phyloP scores from a whole-genome alignment of 352 stramenopile species.

The Phytophthora citrophthora region DNA sequence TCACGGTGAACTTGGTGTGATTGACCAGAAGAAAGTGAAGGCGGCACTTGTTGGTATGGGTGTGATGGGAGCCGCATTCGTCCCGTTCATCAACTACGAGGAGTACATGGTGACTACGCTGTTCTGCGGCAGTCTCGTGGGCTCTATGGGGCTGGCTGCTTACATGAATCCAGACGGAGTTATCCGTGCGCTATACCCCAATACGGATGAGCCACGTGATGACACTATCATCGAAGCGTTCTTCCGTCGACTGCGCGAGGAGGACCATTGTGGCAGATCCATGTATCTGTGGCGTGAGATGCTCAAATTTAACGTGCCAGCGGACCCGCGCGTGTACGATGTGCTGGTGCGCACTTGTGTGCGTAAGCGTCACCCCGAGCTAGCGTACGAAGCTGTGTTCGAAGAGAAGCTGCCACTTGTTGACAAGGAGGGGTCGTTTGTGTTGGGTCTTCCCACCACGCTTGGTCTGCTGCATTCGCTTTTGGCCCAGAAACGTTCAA shows the following conservation, averaged over 20 bases:
- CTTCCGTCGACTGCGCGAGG: conserved; percentile 82
- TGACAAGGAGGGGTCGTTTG: conserved; percentile 65
- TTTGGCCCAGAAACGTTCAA: conserved; percentile 60
- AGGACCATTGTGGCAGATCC: conserved; percentile 82
- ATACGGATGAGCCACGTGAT: conserved; percentile 69
- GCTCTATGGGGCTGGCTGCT: conserved; percentile 81
- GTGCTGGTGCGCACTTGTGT: conserved; percentile 85
- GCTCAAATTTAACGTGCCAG: conserved; percentile 68
- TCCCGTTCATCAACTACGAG: conserved; percentile 79
- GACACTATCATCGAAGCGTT: conserved; percentile 82
- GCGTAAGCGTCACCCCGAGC: conserved; percentile 83
- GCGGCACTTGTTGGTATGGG: conserved; percentile 62
- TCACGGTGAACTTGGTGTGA: conserved; percentile 70
- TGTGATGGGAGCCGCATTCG: conserved; percentile 53
- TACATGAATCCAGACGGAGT: conserved; percentile 89
- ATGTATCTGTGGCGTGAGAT: conserved; percentile 91
- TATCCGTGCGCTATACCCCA: conserved; percentile 80
- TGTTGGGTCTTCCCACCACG: conserved; percentile 63
- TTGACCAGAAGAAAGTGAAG: conserved; percentile 79
- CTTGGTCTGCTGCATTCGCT: conserved; percentile 77
- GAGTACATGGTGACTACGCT: conserved; percentile 77
- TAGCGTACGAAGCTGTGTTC: conserved; percentile 77
- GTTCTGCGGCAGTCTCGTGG: conserved; percentile 76
- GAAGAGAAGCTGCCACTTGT: conserved; percentile 62
- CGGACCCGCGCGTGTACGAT: conserved; percentile 78